Evolutionary conservation across 148 eudicot genomes (phyloP), one percentile per base, ranked within the genome.

Genomic region (Spergularia bocconei): DNA sequence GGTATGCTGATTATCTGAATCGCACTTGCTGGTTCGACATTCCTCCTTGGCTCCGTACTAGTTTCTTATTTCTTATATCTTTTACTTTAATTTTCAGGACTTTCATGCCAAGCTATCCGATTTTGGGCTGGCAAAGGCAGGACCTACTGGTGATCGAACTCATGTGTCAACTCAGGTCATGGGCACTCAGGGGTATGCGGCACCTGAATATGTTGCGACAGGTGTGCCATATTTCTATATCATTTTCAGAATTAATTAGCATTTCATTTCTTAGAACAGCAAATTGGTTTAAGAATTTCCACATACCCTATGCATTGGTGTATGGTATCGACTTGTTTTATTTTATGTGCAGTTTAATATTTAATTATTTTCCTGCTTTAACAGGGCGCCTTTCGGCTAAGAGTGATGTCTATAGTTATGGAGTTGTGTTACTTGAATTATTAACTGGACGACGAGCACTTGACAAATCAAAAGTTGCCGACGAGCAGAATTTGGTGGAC

Each of bases 131-230:
- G 96, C 96, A 11, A 91, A 87, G 77, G 96, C 86, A 3, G 96
- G 96, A 51, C 96, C 96, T 0, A 87, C 92, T 4, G 92, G 92
- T 25, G 96, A 91, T 67, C 83, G 79, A 79, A 88, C 94, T 54
- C 94, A 90, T 72, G 94, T 89, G 64, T 88, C 96, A 23, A 91
- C 96, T 75, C 92, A 82, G 80, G 96, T 91, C 56, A 83, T 91
- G 91, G 96, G 96, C 53, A 89, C 92, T 76, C 87, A 85, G 69
- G 96, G 96, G 14, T 91, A 91, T 77, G 95, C 95, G 20, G 92
- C 95, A 57, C 93, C 89, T 3, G 92, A 89, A 69, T 89, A 87
- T 84, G 88, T 89, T 19, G 92, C 92, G 79, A 89, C 92, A 82
- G 92, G 90, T 90, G 29, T 4, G 64, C 8, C 44, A 17, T 68